Percentiles rank a stretch among this genome's conserved stretches.
These are phyloP conservation scores for Acaromyces ingoldii DNA, from an alignment of 1,284 basidiomycete genomes.

Conservation along the genomic window DNA sequence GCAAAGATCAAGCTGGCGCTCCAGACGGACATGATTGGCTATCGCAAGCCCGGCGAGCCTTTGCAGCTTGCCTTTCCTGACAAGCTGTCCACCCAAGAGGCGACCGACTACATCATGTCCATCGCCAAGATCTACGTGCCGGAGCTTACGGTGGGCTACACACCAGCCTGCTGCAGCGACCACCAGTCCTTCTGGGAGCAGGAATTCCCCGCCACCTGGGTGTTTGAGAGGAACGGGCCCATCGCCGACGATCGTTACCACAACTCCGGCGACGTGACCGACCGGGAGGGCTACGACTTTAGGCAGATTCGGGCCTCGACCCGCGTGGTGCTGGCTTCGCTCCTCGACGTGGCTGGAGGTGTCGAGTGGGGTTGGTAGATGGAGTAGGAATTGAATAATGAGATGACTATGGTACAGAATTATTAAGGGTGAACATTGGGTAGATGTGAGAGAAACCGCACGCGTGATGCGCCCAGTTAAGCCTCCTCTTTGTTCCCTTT, in stretches of 20 bases:
- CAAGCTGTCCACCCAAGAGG: slow-evolving; percentile 31
- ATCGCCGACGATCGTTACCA: slow-evolving; percentile 51
- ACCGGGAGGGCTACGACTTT: slow-evolving; percentile 41
- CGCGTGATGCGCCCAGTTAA: too few relatives aligned
- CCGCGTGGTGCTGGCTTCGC: slow-evolving; percentile 34
- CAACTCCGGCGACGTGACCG: slow-evolving; percentile 41
- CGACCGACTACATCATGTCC: slow-evolving; percentile 29
- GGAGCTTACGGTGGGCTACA: slow-evolving; percentile 25
- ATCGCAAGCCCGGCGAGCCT: slow-evolving; percentile 36
- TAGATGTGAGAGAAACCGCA: too few relatives aligned
- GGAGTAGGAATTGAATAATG: too few relatives aligned
- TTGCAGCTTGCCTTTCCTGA: slow-evolving; percentile 50
- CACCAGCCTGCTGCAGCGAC: slow-evolving; percentile 48
- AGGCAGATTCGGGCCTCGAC: slow-evolving; percentile 43
- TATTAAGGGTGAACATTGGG: too few relatives aligned
- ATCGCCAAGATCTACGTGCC: slow-evolving; percentile 46
- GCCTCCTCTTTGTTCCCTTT: too few relatives aligned
- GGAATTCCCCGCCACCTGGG: slow-evolving; percentile 32
- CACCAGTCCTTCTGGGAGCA: slow-evolving; percentile 47
- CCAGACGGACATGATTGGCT: slow-evolving; percentile 47
- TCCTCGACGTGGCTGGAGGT: slow-evolving; percentile 23
- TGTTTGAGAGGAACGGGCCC: slow-evolving; percentile 50
- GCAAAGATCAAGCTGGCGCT: slow-evolving; percentile 17
- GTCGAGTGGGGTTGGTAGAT: not conserved
- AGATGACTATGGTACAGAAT: too few relatives aligned